Evolutionary conservation across 371 early-diverging fungal genomes (phyloP), one percentile per base, ranked within the genome.

Genomic region (Circinella umbellata): DNA sequence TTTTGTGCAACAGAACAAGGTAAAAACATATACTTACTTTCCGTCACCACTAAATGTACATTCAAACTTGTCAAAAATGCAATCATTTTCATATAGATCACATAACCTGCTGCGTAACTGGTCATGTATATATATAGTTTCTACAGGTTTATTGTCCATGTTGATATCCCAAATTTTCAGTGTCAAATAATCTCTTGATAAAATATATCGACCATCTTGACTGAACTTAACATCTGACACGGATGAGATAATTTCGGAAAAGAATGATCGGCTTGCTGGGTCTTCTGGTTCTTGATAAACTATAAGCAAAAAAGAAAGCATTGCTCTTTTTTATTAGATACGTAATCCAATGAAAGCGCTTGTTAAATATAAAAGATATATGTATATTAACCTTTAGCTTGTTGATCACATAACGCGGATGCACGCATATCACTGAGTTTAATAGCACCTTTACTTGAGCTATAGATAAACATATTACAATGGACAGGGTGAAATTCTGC

Each of bases 1-100:
- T 27, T 2, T 27, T 27, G 27, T 27, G 27, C 27, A 27, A 27
- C 27, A 27, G 27, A 27, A 27, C 27, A 27, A 27, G 27, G 2
- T n/a, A 27, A 27, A 27, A 27, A 27, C 1, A 27, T 27, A n/a
- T 35, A 61, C 70, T 73, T 76, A 79, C 84, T 72, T 75, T 70
- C 96, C 97, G 75, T 97, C 94, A 17, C 98, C 98, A 74, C 95
- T 95, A 73, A 97, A 95, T 61, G 90, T 95, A 85, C 97, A 96
- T 80, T 98, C 99, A 73, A 99, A 99, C 83, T 98, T 98, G 86
- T 99, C 99, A 86, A 99, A 99, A 76, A 99, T 98, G 83, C 96
- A 97, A 79, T 99, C 99, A 80, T 96, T 98, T 76, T 98, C 99
- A 82, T 99, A 99, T 53, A 98, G 84, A 73, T 99, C 99, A 80